These are phyloP conservation scores for Pseudocercospora cruenta DNA, from an alignment of 2,329 filamentous ascomycete genomes.

Conservation along the genomic window DNA sequence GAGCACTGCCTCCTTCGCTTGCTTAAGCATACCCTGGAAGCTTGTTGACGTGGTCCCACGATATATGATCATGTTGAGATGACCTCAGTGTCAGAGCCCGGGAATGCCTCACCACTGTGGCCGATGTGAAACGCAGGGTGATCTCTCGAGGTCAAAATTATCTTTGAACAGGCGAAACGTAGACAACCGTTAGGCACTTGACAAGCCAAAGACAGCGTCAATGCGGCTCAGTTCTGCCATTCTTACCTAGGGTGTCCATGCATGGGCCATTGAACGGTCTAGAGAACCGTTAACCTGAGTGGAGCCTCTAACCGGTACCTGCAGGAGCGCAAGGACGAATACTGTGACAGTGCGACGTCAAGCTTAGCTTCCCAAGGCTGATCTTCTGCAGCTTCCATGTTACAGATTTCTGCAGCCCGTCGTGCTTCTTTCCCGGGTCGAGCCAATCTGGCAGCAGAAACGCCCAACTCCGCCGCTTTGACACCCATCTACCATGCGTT, in stretches of 20 bases:
- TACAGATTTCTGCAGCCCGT: constrained; percentile 28
- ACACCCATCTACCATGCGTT: constrained; percentile 14
- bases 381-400: constrained; percentile 32
- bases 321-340: constrained; percentile 32
- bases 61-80: background rate
- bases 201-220: constrained; percentile 6
- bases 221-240: constrained; percentile 9
- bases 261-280: constrained; percentile 13
- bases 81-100: constrained; percentile 1
- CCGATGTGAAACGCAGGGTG: constrained; percentile 25
- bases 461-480: constrained; percentile 21
- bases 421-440: constrained; percentile 20
- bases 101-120: constrained; percentile 20
- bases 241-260: constrained; percentile 8
- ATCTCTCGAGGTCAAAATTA: constrained; percentile 7
- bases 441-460: constrained; percentile 30
- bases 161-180: constrained; percentile 1
- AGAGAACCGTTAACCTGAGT: constrained; percentile 15
- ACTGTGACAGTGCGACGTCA: constrained; percentile 26
- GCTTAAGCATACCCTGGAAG: constrained; percentile 27
- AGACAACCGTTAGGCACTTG: constrained; percentile 7
- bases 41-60: constrained; percentile 6
- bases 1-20: constrained; percentile 30
- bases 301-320: constrained; percentile 33
- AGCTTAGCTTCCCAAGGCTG: constrained; percentile 22